These are phyloP conservation scores for Alternaria arborescens DNA, from an alignment of 2,329 filamentous ascomycete genomes.

Conservation along the genomic window DNA sequence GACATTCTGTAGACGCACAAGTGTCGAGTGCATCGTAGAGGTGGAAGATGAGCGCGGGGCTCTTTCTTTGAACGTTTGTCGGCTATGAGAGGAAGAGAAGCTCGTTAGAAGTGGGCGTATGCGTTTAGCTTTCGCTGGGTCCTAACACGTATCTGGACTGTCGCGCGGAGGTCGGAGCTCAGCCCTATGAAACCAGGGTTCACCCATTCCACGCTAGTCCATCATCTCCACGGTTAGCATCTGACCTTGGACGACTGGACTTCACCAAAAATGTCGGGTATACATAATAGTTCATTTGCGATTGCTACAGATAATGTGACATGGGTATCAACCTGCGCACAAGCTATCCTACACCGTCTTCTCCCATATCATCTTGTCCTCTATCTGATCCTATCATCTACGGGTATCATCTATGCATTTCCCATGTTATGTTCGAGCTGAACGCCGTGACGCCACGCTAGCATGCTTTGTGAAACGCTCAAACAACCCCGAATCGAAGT, in stretches of 20 bases:
- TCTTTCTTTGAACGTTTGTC: not conserved
- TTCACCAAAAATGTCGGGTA: not conserved
- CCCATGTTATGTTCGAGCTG: not conserved
- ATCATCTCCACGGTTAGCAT: not conserved
- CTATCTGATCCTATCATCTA: not conserved
- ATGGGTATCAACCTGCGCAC: not conserved
- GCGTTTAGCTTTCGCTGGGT: conserved; percentile 24
- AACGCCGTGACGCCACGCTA: conserved; percentile 5
- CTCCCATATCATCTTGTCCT: not conserved
- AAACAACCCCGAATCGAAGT: not conserved
- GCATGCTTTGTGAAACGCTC: not conserved
- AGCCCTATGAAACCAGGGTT: conserved; percentile 32
- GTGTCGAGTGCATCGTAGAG: conserved; percentile 78
- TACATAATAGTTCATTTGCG: not conserved
- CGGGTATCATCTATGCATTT: not conserved
- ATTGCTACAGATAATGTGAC: not conserved
- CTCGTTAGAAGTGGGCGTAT: conserved; percentile 17
- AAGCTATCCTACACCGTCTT: not conserved
- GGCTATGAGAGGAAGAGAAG: conserved; percentile 7
- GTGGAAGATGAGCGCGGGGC: conserved; percentile 1
- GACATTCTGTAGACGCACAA: conserved; percentile 87
- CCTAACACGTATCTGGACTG: conserved; percentile 50
- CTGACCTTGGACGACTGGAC: not conserved
- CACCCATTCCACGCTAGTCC: conserved; percentile 4
- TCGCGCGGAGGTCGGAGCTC: conserved; percentile 31